Conservation (phyloP, 805 yeast genomes). For the Kurtzmaniella fragi region DNA sequence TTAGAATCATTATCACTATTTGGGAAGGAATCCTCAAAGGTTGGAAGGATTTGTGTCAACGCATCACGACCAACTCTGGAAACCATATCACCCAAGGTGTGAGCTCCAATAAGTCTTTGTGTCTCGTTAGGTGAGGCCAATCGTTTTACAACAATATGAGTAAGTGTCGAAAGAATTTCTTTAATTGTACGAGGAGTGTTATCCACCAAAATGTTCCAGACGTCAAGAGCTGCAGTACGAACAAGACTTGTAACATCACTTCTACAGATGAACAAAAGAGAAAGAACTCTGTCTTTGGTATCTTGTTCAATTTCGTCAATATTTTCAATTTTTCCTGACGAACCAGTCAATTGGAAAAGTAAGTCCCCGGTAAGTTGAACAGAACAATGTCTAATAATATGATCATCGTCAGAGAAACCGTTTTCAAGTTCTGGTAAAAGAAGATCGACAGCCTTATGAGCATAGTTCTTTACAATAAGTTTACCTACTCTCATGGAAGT, state of each 20-base stretch:
- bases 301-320: slow-evolving; percentile 46
- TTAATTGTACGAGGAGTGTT: slow-evolving; percentile 93
- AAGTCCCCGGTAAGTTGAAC: slow-evolving; percentile 95
- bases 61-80: slow-evolving; percentile 91
- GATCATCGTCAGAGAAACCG: slow-evolving; percentile 77
- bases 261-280: slow-evolving; percentile 89
- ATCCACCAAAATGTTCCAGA: slow-evolving; percentile 95
- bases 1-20: slow-evolving; percentile 76
- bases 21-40: slow-evolving; percentile 61
- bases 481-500: slow-evolving; percentile 91
- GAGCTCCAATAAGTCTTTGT: slow-evolving; percentile 85
- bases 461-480: slow-evolving; percentile 84
- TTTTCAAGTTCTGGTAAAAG: slow-evolving; percentile 88
- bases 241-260: slow-evolving; percentile 86
- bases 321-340: slow-evolving; percentile 65
- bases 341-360: slow-evolving; percentile 90
- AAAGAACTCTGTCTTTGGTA: slow-evolving; percentile 80
- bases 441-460: slow-evolving; percentile 87
- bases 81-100: slow-evolving; percentile 89
- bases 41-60: slow-evolving; percentile 77
- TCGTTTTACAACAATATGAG: slow-evolving; percentile 72
- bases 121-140: slow-evolving; percentile 77
- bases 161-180: slow-evolving; percentile 83
- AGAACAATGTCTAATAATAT: slow-evolving; percentile 87
- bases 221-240: slow-evolving; percentile 83